Evolutionary conservation across 2,329 filamentous ascomycete genomes (phyloP), one percentile per base, ranked within the genome.

Genomic region (Neurospora crassa): DNA sequence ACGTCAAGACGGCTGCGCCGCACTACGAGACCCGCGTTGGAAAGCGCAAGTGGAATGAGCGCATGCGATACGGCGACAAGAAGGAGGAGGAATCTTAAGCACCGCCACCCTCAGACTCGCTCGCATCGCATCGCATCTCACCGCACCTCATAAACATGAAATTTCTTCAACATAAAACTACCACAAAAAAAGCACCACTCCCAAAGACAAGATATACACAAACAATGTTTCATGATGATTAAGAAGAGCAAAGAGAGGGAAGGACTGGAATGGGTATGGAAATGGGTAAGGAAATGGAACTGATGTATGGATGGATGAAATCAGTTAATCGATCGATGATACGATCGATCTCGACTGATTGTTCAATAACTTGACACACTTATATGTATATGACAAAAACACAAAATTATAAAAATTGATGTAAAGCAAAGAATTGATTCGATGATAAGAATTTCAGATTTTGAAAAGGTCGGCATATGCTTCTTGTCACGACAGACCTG

Each of bases 1-100:
- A 96, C 73, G 87, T 93, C 67, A 85, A 87, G 71, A 85, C 87
- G 24, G 89, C 92, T 37, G 92, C 92, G 34, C 90, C 93, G 70
- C 94, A 97, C 81, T 96, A 94, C 78, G 94, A 97, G 82, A 96
- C 92, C 3, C 89, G 95, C 63, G 88, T 91, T 24, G 95, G 95
- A 71, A 97, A 97, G 85, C 88, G 92, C 75, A 86, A 84, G 77
- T 94, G 90, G 88, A 85, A 86, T 70, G 90, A 92, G 75, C 83
- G 88, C 72, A 85, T 84, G 73, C 76, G 75, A 42, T 70, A 67
- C 18, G 71, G 72, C 42, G 74, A 77, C 18, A 74, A 75, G 72
- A 75, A 76, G 68, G 74, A 76, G 29, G 74, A 76, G 12, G 73
- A 73, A 14, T 70, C 43, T 59, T 68, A 43, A 42, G 40, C 4